phyloP scores from a whole-genome alignment of 495 filamentous ascomycete species.

The Annulohypoxylon maeteangense region DNA sequence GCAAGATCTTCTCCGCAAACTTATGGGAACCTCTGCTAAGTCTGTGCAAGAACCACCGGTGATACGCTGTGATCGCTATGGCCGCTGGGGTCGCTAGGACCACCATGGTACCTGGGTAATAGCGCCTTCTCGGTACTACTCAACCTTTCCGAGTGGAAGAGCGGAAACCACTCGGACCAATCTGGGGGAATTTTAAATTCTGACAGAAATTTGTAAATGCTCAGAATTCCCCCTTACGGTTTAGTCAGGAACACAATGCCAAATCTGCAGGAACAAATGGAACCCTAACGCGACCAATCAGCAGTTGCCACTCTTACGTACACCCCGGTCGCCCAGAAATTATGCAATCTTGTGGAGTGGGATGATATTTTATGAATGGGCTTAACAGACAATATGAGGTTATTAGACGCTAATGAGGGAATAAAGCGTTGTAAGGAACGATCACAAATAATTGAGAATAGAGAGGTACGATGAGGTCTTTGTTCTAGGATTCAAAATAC shows the following conservation, averaged over 20 bases:
- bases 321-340: slow-evolving; percentile 36
- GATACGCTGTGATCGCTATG: neutral
- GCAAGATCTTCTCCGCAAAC: slow-evolving; percentile 45
- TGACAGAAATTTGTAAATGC: neutral
- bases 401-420: slow-evolving; percentile 4
- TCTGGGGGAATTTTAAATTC: slow-evolving; percentile 40
- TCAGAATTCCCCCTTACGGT: slow-evolving; percentile 20
- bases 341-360: slow-evolving; percentile 36
- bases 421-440: neutral
- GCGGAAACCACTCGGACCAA: slow-evolving; percentile 35
- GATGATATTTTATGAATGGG: slow-evolving; percentile 30
- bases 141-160: neutral
- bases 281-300: slow-evolving; percentile 26
- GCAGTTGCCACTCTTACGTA: neutral
- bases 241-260: slow-evolving; percentile 37
- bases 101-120: neutral
- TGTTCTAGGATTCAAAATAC: slow-evolving; percentile 11
- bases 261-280: slow-evolving; percentile 39
- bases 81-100: neutral
- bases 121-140: slow-evolving; percentile 3
- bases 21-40: neutral
- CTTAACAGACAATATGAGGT: neutral
- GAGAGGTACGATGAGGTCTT: slow-evolving; percentile 13
- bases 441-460: neutral
- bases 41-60: neutral